A percentile compares a stretch with the other conserved stretches of the same genome.
Evolutionary conservation across 352 stramenopile species (phyloP).

Genomic region (Aphanomyces astaci): DNA sequence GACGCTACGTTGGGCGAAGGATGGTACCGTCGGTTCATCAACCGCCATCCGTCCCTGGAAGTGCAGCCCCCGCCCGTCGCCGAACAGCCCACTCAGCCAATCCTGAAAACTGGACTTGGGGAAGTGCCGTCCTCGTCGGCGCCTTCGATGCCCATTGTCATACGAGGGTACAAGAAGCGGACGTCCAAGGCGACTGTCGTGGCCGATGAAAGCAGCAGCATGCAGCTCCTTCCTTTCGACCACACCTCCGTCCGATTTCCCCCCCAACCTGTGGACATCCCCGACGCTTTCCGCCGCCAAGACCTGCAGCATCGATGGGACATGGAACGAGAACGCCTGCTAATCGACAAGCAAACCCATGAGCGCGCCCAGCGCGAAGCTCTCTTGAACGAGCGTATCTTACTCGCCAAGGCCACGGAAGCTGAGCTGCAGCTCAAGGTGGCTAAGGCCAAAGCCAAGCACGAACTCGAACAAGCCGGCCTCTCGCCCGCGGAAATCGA

Average conservation of each 20-base stretch:
- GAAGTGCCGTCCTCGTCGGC: background rate
- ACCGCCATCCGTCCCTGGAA: conserved; percentile 5
- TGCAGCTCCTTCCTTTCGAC: background rate
- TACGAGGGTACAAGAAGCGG: conserved; percentile 10
- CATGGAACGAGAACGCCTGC: background rate
- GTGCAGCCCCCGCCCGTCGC: background rate
- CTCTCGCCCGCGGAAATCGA: background rate
- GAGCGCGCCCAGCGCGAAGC: background rate
- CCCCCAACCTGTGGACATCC: background rate
- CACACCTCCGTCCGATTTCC: background rate
- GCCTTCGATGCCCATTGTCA: background rate
- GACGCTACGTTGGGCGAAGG: conserved; percentile 6
- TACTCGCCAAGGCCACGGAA: background rate
- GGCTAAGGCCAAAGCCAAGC: background rate
- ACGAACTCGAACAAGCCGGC: background rate
- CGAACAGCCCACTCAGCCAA: background rate
- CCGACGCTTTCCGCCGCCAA: background rate
- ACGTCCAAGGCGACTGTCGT: background rate
- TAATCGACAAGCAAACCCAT: background rate
- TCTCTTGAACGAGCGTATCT: background rate
- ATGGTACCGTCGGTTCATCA: conserved; percentile 7
- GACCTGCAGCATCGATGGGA: conserved; percentile 6
- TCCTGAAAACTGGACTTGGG: background rate
- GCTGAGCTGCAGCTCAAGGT: conserved; percentile 12
- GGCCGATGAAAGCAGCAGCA: background rate